Base-by-base conservation (phyloP, 306 rosid genomes). In the Cercis canadensis region DNA sequence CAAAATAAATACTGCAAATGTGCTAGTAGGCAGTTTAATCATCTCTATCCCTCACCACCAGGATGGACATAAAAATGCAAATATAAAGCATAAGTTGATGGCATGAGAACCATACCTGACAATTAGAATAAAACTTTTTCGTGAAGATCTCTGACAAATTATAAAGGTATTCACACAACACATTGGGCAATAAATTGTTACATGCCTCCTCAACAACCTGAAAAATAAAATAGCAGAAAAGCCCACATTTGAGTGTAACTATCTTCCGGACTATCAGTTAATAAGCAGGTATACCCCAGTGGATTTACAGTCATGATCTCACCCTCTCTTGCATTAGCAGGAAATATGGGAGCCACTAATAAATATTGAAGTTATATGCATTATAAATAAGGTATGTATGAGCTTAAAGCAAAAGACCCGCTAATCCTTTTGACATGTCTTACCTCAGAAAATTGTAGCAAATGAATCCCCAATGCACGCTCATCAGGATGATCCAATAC, bases 201-300 rank as follows among this genome's bases (percentile, higher is more conserved):
- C 96, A 88, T 12, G 97, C 87, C 78, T 95, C 96, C 86, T 95
- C 99, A 78, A 89, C 92, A 56, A 89, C 88, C 97, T 95, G 81
- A 55, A 78, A 80, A 33, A 64, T 45, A 11, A 45, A 62, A 68
- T 19, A 76, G 57, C 17, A 39, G 18, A 70, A 51, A 29, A 19
- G 14, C 47, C 34, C 6, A 67, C 57, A 55, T 44, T 47, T 47
- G 55, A 62, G 12, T 8, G 39, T 17, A 49, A 56, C 39, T 43
- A 72, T 76, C 39, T 7, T 31, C 39, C 31, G 56, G 36, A 51
- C 57, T 34, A 24, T 53, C 66, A 65, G 43, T 65, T 24, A 50
- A 65, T 65, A 64, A 40, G 44, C 51, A 37, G 57, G 11, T 36
- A 13, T 37, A 54, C 11, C 11, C 47, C 43, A 10, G 56, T 56